Percentiles rank a stretch among this genome's conserved stretches.
Conservation (phyloP, 495 filamentous ascomycete genomes). For the Neurospora intermedia region DNA sequence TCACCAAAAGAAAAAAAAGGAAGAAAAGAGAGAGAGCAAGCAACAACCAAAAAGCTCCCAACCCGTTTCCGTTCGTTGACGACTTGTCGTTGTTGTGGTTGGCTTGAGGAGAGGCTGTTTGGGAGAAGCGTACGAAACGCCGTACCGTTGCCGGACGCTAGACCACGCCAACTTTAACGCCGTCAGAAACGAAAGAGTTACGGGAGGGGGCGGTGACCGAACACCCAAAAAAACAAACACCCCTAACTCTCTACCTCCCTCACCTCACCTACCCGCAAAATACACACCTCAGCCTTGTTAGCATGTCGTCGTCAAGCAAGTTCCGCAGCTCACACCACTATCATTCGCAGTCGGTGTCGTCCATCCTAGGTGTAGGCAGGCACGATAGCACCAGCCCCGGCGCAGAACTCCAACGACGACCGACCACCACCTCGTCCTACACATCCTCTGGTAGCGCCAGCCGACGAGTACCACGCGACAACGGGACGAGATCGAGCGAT, state of each 20-base stretch:
- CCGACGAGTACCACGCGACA: slow-evolving; percentile 31
- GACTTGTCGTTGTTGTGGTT: neutral
- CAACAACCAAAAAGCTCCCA: neutral
- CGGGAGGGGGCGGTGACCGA: neutral
- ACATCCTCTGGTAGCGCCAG: slow-evolving; percentile 16
- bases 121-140: neutral
- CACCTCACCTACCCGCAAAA: neutral
- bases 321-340: slow-evolving; percentile 34
- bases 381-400: slow-evolving; percentile 23
- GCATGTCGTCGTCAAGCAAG: slow-evolving; percentile 34
- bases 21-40: neutral
- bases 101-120: neutral
- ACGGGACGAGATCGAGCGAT: slow-evolving; percentile 41
- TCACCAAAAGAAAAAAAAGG: neutral
- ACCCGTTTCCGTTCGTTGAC: neutral
- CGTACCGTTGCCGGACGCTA: neutral
- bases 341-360: slow-evolving; percentile 11
- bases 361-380: slow-evolving; percentile 23
- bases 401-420: neutral
- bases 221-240: neutral
- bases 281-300: neutral
- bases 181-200: neutral
- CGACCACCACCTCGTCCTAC: neutral
- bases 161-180: neutral
- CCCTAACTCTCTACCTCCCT: neutral